Percentiles rank a stretch among this genome's conserved stretches.
Conservation (phyloP, 345 rosid species). For the Bretschneidera sinensis region DNA sequence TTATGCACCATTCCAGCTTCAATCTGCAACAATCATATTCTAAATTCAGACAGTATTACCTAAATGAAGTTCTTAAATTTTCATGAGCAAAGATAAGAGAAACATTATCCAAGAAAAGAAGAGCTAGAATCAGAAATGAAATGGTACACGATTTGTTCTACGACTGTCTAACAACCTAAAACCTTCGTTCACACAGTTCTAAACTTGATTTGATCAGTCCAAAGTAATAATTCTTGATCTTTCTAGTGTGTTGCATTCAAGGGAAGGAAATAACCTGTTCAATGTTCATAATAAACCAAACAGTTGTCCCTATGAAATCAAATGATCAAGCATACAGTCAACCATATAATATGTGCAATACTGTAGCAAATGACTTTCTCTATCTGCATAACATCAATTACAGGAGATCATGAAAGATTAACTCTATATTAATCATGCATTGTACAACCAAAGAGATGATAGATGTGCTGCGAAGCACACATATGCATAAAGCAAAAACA, state of each 20-base stretch:
- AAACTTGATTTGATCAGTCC: background rate
- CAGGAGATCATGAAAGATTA: background rate
- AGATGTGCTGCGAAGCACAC: slow-evolving; percentile 1
- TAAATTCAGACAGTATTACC: background rate
- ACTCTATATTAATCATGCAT: background rate
- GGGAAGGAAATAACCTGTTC: background rate
- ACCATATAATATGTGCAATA: background rate
- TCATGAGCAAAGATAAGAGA: background rate
- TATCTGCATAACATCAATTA: background rate
- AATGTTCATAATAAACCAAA: background rate
- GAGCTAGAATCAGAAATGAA: background rate
- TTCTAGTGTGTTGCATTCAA: background rate
- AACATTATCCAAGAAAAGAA: background rate
- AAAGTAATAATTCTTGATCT: background rate
- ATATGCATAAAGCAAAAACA: background rate
- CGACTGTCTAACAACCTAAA: background rate
- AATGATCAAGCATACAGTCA: background rate
- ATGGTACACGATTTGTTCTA: background rate
- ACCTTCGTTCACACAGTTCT: background rate
- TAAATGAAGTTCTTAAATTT: background rate
- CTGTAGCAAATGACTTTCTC: background rate
- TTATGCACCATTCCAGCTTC: slow-evolving; percentile 73
- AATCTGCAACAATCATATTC: slow-evolving; percentile 42
- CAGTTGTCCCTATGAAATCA: background rate
- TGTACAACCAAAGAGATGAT: background rate